Base-by-base conservation (phyloP, 805 yeast genomes). In the Myxozyma monticola region DNA sequence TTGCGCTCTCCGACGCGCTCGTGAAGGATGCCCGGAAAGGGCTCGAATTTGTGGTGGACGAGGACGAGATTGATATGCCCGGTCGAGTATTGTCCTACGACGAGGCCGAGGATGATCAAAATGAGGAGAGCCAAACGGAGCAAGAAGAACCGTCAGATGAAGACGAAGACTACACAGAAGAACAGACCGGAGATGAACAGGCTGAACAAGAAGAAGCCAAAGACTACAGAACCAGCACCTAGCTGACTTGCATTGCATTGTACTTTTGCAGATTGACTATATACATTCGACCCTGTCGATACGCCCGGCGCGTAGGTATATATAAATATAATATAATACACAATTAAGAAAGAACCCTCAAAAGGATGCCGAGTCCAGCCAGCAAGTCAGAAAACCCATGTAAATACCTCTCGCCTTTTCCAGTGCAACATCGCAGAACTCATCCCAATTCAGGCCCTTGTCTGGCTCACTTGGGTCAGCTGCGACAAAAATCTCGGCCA, bases 281-380 rank as follows among this genome's bases (percentile, higher is more conserved):
- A n/a, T n/a, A n/a, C n/a, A n/a, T n/a, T n/a, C n/a, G n/a, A n/a
- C n/a, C n/a, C n/a, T n/a, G n/a, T n/a, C n/a, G n/a, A n/a, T n/a
- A n/a, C n/a, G n/a, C n/a, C n/a, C n/a, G n/a, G n/a, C n/a, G n/a
- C n/a, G n/a, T n/a, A n/a, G n/a, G n/a, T 24, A 21, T 17, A 6
- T 18, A 14, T 33, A 35, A 18, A 14, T 10, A 26, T 15, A 21
- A 42, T 35, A 18, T 26, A 29, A 10, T 25, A 12, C 21, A 12
- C 17, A 29, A 24, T 20, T 9, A 28, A 33, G 8, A 29, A 17
- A 12, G 30, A 10, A 8, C 22, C 26, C 3, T 28, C 44, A 54
- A 17, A 54, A 50, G 14, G 40, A 25, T 4, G 53, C 57, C 1
- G 48, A 37, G 21, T 54, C 57, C 10, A 47, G 18, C 57, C 57